phyloP scores from a whole-genome alignment of 257 asterid genomes.

The Paraleonurus japonicus region DNA sequence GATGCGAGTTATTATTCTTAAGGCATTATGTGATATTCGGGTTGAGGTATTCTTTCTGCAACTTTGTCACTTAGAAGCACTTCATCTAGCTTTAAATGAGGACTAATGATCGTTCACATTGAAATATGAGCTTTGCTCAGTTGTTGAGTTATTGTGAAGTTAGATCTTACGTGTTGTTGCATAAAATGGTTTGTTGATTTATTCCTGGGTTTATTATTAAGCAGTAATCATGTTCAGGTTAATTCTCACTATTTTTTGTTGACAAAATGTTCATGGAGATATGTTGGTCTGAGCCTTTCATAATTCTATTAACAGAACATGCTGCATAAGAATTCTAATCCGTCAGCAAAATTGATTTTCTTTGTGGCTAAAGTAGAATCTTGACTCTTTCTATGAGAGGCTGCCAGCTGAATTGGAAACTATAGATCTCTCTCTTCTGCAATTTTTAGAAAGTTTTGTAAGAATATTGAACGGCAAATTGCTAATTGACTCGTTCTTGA shows the following conservation, averaged over 20 bases:
- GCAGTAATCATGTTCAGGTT: background rate
- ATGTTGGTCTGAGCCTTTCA: background rate
- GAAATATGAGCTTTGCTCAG: background rate
- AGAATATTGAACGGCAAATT: background rate
- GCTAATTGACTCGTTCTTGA: background rate
- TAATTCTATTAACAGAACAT: background rate
- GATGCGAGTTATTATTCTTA: constrained; percentile 85
- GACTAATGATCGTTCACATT: background rate
- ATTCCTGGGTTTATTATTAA: background rate
- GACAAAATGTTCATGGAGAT: background rate
- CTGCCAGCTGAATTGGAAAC: background rate
- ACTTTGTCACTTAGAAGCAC: constrained; percentile 7
- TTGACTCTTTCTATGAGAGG: background rate
- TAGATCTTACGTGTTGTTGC: background rate
- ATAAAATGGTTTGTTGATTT: background rate
- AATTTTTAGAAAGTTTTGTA: background rate
- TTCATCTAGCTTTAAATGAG: background rate
- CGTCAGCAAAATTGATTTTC: constrained; percentile 9
- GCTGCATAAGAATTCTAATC: background rate
- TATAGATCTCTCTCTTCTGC: background rate
- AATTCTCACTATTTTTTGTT: background rate
- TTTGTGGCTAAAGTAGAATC: background rate
- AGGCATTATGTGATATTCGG: constrained; percentile 97
- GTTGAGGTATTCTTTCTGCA: constrained; percentile 64
- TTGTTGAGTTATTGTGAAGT: constrained; percentile 22